Conservation (phyloP, 2,329 filamentous ascomycete genomes). For the Claviceps sp. region DNA sequence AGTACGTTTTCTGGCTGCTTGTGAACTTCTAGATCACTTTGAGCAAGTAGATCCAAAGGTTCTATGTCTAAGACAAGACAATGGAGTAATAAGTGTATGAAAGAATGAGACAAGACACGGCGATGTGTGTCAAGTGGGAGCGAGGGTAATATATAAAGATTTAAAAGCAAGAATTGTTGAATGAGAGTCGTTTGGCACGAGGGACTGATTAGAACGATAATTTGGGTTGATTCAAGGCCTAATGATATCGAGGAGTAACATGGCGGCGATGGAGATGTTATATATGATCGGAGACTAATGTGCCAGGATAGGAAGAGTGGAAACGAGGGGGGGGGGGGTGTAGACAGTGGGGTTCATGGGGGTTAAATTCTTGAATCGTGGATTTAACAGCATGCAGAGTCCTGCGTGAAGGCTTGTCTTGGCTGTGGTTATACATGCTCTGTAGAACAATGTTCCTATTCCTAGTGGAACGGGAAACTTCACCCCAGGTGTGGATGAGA, state of each 20-base stretch:
- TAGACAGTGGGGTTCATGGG: constrained; percentile 1
- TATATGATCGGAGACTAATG: constrained; percentile 8
- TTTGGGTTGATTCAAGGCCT: constrained; percentile 2
- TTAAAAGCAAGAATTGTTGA: neutral
- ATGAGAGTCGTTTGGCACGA: neutral
- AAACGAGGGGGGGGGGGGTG: neutral
- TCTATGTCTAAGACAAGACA: neutral
- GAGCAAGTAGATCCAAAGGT: neutral
- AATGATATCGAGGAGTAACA: constrained; percentile 2
- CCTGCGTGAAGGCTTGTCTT: too few species aligned
- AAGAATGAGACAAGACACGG: neutral
- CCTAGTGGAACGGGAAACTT: constrained; percentile 6
- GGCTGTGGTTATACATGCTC: too few species aligned
- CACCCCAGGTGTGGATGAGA: constrained; percentile 2
- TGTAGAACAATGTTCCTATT: neutral
- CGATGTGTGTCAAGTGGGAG: neutral
- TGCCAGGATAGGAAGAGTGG: constrained; percentile 4
- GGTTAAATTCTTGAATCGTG: neutral
- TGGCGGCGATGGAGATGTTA: constrained; percentile 8
- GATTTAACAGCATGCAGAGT: neutral
- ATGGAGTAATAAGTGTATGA: neutral
- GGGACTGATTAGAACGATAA: neutral
- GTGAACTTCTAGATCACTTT: neutral
- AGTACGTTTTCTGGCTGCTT: too few species aligned
- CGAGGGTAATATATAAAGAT: neutral